Percentiles rank a stretch among this genome's conserved stretches.
Conservation (phyloP, 1,284 basidiomycete species). For the Tylopilus sp. region DNA sequence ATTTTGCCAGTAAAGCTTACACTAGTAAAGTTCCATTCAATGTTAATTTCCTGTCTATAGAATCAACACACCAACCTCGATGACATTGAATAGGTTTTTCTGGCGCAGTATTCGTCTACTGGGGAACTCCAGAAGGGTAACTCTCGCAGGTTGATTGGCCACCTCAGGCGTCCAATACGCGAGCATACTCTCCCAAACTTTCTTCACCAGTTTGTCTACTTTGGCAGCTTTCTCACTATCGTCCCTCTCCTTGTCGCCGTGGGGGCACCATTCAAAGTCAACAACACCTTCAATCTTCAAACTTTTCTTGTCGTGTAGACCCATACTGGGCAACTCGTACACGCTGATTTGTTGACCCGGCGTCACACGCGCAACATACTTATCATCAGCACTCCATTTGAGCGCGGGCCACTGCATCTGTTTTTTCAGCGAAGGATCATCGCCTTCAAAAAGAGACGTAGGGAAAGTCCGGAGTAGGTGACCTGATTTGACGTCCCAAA, state of each 20-base stretch:
- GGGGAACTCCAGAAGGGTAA: constrained; percentile 90
- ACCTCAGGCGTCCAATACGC: constrained; percentile 99
- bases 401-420: constrained; percentile 93
- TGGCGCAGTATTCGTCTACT: constrained; percentile 83
- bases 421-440: constrained; percentile 62
- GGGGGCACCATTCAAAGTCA: constrained; percentile 99
- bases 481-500: constrained; percentile 97
- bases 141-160: constrained; percentile 93
- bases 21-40: constrained; percentile 50
- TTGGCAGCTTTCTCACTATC: constrained; percentile 61
- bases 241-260: constrained; percentile 85
- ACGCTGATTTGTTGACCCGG: constrained; percentile 94
- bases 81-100: constrained; percentile 98
- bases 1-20: constrained; percentile 99
- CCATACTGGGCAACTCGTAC: constrained; percentile 94
- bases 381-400: constrained; percentile 98
- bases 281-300: constrained; percentile 98
- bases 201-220: constrained; percentile 55
- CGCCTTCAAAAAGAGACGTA: constrained; percentile 55
- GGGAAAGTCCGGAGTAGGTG: constrained; percentile 94
- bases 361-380: constrained; percentile 84
- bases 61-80: constrained; percentile 66
- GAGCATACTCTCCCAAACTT: constrained; percentile 87
- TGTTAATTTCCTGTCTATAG: neutral
- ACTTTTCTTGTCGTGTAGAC: constrained; percentile 94